Percentiles rank a stretch among this genome's conserved stretches.
phyloP scores from a whole-genome alignment of 2,329 filamentous ascomycete species.

The Aspergillus texensis region DNA sequence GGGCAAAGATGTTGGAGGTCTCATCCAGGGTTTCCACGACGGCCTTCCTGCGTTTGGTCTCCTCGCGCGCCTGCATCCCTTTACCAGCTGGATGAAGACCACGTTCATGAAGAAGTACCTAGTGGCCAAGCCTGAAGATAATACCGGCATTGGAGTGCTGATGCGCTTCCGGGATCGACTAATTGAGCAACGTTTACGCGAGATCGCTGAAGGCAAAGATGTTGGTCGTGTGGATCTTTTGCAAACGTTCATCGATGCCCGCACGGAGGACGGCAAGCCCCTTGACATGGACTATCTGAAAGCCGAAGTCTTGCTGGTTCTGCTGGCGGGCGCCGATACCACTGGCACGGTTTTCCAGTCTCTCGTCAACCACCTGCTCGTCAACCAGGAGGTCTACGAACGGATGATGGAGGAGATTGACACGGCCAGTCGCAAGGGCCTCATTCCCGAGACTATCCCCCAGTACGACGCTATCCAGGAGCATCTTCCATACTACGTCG shows the following conservation, averaged over 20 bases:
- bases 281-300: slow-evolving; percentile 56
- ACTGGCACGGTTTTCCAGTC: slow-evolving; percentile 56
- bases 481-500: slow-evolving; percentile 52
- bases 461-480: slow-evolving; percentile 48
- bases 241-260: slow-evolving; percentile 53
- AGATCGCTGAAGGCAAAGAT: slow-evolving; percentile 51
- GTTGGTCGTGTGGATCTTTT: slow-evolving; percentile 55
- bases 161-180: slow-evolving; percentile 62
- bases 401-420: slow-evolving; percentile 54
- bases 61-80: slow-evolving; percentile 56
- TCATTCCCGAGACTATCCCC: slow-evolving; percentile 34
- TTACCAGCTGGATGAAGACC: slow-evolving; percentile 58
- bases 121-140: slow-evolving; percentile 56
- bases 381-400: slow-evolving; percentile 44
- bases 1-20: slow-evolving; percentile 55
- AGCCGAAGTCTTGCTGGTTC: slow-evolving; percentile 56
- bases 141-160: slow-evolving; percentile 57
- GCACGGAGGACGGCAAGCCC: slow-evolving; percentile 49
- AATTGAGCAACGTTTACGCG: slow-evolving; percentile 51
- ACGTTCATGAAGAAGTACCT: slow-evolving; percentile 57
- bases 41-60: slow-evolving; percentile 55
- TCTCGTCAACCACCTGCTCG: slow-evolving; percentile 49
- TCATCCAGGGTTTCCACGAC: slow-evolving; percentile 59
- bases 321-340: slow-evolving; percentile 57
- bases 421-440: slow-evolving; percentile 34